Percentiles rank a stretch among this genome's conserved stretches.
Evolutionary conservation across 768 basidiomycete genomes (phyloP).

Genomic region (Neoboletus brunneissimus): DNA sequence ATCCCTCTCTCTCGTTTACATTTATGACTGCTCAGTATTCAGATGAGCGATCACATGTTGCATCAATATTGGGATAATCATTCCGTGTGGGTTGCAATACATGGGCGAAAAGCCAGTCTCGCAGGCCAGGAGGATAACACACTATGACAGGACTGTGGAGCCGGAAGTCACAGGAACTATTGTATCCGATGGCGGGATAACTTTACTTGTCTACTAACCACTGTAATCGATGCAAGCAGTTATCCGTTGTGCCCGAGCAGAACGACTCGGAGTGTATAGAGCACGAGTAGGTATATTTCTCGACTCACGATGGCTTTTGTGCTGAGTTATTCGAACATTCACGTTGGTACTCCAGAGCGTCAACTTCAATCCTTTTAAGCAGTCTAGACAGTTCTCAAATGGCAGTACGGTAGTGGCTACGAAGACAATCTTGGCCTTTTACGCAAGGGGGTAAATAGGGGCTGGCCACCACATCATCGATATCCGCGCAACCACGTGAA

Average conservation of each 20-base stretch:
- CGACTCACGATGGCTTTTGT: background rate
- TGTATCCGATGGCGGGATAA: background rate
- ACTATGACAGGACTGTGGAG: background rate
- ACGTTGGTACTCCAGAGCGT: no score
- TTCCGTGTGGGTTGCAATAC: background rate
- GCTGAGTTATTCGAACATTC: no score
- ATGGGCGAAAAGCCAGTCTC: background rate
- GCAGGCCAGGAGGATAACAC: background rate
- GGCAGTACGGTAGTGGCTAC: no score
- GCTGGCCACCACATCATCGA: no score
- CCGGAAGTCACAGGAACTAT: background rate
- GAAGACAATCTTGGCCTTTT: no score
- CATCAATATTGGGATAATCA: background rate
- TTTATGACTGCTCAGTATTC: background rate
- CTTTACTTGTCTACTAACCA: no score
- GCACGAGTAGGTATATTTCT: background rate
- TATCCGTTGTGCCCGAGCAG: no score
- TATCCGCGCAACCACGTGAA: background rate
- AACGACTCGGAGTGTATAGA: background rate
- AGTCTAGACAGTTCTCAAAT: no score
- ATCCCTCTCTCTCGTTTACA: background rate
- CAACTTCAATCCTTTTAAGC: no score
- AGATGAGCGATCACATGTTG: background rate
- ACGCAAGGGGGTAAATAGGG: background rate
- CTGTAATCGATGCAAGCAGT: no score